Evolutionary conservation across 2,329 filamentous ascomycete genomes (phyloP).

Genomic region (Xylaria sp.): DNA sequence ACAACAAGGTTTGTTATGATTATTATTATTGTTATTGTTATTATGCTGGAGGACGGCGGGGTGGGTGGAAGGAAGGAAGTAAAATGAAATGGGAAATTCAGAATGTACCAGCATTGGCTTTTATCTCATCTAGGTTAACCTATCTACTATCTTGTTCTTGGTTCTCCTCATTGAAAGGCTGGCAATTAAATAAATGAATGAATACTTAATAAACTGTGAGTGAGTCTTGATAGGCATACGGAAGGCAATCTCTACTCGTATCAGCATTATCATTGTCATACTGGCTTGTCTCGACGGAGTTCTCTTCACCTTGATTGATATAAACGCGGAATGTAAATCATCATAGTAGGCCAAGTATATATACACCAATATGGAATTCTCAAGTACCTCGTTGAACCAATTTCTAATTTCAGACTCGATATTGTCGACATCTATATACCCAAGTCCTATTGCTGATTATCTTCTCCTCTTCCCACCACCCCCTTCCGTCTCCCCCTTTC

Average conservation of each 20-base stretch:
- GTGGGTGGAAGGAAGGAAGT: neutral
- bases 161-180: neutral
- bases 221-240: neutral
- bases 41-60: too few relatives aligned
- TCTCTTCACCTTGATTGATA: neutral
- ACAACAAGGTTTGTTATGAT: too few relatives aligned
- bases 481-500: slow-evolving; percentile 56
- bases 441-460: slow-evolving; percentile 7
- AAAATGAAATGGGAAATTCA: neutral
- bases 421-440: neutral
- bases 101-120: neutral
- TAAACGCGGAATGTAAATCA: neutral
- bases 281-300: neutral
- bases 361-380: neutral
- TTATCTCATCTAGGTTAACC: neutral
- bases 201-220: neutral
- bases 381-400: neutral
- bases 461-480: slow-evolving; percentile 52
- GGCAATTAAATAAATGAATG: neutral
- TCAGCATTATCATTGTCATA: neutral
- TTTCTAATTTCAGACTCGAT: neutral
- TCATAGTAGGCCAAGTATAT: neutral
- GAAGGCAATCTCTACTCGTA: neutral
- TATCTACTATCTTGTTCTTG: neutral
- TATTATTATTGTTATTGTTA: too few relatives aligned